Percentiles rank a stretch among this genome's conserved stretches.
Evolutionary conservation across 2,329 filamentous ascomycete genomes (phyloP).

Genomic region (Pyrenochaeta sp.): DNA sequence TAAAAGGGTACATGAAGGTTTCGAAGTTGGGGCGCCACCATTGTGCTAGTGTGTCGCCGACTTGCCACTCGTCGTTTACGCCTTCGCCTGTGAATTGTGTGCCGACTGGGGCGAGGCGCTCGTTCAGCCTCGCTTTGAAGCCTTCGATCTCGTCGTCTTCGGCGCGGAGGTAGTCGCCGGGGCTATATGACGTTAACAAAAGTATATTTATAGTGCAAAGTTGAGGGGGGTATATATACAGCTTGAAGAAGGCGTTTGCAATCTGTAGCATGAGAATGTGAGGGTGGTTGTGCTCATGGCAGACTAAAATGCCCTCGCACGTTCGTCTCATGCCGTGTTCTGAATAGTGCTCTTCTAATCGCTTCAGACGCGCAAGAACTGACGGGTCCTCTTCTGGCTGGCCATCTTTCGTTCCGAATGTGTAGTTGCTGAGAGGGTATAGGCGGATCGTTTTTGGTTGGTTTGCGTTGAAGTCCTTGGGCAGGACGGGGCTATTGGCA

Average conservation of each 20-base stretch:
- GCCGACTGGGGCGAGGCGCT: constrained; percentile 91
- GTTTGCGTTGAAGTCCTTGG: constrained; percentile 84
- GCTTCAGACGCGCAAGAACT: constrained; percentile 88
- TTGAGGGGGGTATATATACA: constrained; percentile 58
- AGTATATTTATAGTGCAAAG: not conserved
- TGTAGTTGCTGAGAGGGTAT: constrained; percentile 97
- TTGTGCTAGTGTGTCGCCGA: constrained; percentile 93
- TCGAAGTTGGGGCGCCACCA: constrained; percentile 99
- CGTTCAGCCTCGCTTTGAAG: constrained; percentile 93
- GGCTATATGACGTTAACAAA: constrained; percentile 57
- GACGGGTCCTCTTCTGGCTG: constrained; percentile 98
- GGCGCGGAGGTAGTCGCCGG: constrained; percentile 90
- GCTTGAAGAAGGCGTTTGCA: constrained; percentile 98
- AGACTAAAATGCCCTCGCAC: constrained; percentile 95
- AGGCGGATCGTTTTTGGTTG: constrained; percentile 90
- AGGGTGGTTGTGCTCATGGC: constrained; percentile 98
- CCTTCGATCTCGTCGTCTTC: constrained; percentile 91
- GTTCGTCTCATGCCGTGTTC: constrained; percentile 95
- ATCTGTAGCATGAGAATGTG: constrained; percentile 99
- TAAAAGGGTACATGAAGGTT: constrained; percentile 99
- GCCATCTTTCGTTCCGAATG: constrained; percentile 97
- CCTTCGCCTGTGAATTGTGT: constrained; percentile 81
- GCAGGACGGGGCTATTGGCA: constrained; percentile 70
- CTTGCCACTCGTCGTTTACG: constrained; percentile 91
- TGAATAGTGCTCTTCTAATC: constrained; percentile 93